Percentiles rank a stretch among this genome's conserved stretches.
phyloP scores from a whole-genome alignment of 768 basidiomycete species.

The Amanita inopinata region DNA sequence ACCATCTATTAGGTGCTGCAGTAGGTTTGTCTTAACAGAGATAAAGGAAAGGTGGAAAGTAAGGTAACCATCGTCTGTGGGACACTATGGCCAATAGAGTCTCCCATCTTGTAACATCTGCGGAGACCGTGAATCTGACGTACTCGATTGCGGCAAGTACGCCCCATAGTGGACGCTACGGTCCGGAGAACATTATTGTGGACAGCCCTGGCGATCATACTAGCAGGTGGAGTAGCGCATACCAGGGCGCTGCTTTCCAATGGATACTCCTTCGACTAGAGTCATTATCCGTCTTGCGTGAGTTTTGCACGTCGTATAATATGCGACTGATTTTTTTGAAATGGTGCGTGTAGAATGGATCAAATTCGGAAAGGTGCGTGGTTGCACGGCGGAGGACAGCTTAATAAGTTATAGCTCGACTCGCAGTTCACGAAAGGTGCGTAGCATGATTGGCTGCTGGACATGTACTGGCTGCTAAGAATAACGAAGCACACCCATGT shows the following conservation, averaged over 20 bases:
- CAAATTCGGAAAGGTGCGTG: constrained; percentile 76
- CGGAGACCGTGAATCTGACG: constrained; percentile 19
- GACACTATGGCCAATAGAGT: background rate
- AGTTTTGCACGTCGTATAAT: constrained; percentile 17
- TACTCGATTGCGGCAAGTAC: constrained; percentile 53
- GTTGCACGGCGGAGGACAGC: no score
- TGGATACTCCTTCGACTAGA: constrained; percentile 67
- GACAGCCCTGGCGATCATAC: constrained; percentile 54
- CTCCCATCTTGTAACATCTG: constrained; percentile 8
- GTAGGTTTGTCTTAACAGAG: no score
- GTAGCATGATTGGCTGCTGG: constrained; percentile 6
- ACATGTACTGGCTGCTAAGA: constrained; percentile 8
- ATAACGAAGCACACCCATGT: constrained; percentile 64
- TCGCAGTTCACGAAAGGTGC: constrained; percentile 39
- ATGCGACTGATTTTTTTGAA: constrained; percentile 2
- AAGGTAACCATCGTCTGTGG: background rate
- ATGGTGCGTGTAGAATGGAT: constrained; percentile 42
- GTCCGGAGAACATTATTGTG: constrained; percentile 56
- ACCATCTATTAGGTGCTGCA: no score
- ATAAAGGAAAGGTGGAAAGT: no score
- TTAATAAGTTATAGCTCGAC: no score
- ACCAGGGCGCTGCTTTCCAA: constrained; percentile 39
- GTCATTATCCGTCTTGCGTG: constrained; percentile 51
- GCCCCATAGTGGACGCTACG: constrained; percentile 64
- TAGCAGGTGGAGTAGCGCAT: constrained; percentile 71